Evolutionary conservation across 805 yeast species (phyloP), one percentile per base, ranked within the genome.

Genomic region (Barnettozyma pratensis): DNA sequence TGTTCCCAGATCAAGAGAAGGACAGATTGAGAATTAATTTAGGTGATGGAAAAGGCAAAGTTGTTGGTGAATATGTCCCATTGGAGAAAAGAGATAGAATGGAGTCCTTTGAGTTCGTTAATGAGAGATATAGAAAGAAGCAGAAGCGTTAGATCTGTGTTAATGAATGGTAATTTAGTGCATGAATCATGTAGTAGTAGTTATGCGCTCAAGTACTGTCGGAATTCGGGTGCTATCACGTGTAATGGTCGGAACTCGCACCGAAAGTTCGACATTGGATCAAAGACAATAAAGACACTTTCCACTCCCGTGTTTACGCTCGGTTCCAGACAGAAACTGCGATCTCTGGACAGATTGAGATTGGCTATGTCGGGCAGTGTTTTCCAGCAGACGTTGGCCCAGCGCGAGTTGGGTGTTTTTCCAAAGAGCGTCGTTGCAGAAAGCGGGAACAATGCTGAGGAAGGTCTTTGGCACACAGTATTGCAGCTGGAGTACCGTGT

Each of bases 11-110:
- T 25, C 31, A 10, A 1, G 50, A 44, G 25, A 35, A 43, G 1
- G 42, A 44, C 8, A 46, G 45, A 46, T 54, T 62, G 12, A 59
- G 65, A 26, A 69, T 84, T 31, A 85, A 85, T 57, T 56, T 77
- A 0, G 97, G 97, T n/a, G 85, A 85, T 61, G 97, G 97, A 0
- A 64, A 67, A 30, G 95, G 94, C 1, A 74, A 81, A 45, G 70
- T 77, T n/a, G 72, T 72, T 42, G 69, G 72, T 11, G 70, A 66
- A 14, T 87, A 90, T 61, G 73, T 75, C 5, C 84, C 85, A 7
- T 63, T 89, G 38, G 56, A 59, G 8, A 63, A 80, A 28, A 73
- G 96, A 49, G 78, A 75, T 12, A 65, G 76, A 40, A 72, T 80
- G 51, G 92, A 83, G 14, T 61, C 85, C 1, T 84, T 79, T n/a